Percentiles rank a stretch among this genome's conserved stretches.
Evolutionary conservation across 768 basidiomycete species (phyloP).

Genomic region (Arthromyces matolae): DNA sequence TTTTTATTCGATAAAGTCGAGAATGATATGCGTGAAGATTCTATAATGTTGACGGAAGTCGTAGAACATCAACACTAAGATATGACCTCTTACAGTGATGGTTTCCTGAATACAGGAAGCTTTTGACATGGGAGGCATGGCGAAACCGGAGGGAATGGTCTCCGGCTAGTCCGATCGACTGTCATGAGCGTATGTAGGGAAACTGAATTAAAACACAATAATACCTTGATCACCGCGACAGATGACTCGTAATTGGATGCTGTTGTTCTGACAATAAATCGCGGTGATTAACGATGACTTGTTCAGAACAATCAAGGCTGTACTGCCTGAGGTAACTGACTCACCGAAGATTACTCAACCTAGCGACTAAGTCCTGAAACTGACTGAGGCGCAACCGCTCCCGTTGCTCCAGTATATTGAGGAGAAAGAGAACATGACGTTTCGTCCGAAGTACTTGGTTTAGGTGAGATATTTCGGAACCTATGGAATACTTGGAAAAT

Average conservation of each 20-base stretch:
- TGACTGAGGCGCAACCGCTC: constrained; percentile 24
- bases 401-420: constrained; percentile 22
- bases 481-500: neutral
- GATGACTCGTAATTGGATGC: neutral
- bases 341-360: constrained; percentile 19
- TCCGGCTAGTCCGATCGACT: neutral
- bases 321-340: neutral
- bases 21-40: constrained; percentile 20
- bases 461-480: constrained; percentile 1
- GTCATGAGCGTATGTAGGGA: neutral
- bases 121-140: neutral
- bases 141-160: neutral
- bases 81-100: constrained; percentile 21
- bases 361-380: constrained; percentile 17
- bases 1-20: constrained; percentile 13
- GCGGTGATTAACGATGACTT: neutral
- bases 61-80: neutral
- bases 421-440: constrained; percentile 18
- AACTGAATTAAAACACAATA: neutral
- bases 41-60: constrained; percentile 5
- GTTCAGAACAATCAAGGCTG: neutral
- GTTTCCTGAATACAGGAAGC: constrained; percentile 14
- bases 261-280: neutral
- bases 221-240: neutral
- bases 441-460: constrained; percentile 8